phyloP scores from a whole-genome alignment of 2,329 filamentous ascomycete species.

The Penicillium sp. region DNA sequence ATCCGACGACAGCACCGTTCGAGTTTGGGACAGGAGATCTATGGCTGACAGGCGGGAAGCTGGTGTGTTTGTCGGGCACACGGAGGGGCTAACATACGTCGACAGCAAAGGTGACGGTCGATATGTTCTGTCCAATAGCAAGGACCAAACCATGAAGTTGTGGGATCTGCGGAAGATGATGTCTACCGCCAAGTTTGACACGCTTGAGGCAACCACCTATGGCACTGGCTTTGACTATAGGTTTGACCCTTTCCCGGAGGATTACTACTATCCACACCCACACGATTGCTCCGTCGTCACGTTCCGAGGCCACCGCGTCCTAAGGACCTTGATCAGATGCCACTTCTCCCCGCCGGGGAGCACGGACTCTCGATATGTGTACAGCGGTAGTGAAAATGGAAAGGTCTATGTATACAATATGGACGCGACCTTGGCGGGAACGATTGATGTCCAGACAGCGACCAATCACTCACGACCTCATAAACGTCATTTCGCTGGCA shows the following conservation, averaged over 20 bases:
- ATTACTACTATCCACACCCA: conserved; percentile 68
- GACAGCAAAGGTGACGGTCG: conserved; percentile 85
- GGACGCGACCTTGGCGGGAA: conserved; percentile 80
- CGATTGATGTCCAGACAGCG: conserved; percentile 76
- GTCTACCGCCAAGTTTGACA: conserved; percentile 65
- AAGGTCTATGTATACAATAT: conserved; percentile 92
- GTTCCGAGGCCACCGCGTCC: conserved; percentile 86
- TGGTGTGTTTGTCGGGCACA: conserved; percentile 69
- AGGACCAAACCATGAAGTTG: conserved; percentile 96
- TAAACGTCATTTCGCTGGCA: conserved; percentile 56
- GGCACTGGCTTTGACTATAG: conserved; percentile 69
- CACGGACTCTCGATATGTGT: conserved; percentile 90
- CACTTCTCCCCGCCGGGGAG: conserved; percentile 90
- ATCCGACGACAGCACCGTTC: conserved; percentile 90
- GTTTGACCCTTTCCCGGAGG: conserved; percentile 59
- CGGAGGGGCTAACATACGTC: conserved; percentile 68
- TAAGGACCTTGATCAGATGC: conserved; percentile 89
- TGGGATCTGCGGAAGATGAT: conserved; percentile 95
- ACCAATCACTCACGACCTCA: conserved; percentile 67
- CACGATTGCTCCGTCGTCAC: conserved; percentile 92
- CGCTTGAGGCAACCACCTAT: conserved; percentile 57
- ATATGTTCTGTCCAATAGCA: conserved; percentile 91
- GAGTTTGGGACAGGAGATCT: conserved; percentile 89
- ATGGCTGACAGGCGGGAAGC: conserved; percentile 67
- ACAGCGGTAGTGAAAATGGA: conserved; percentile 87